Evolutionary conservation across 2,329 filamentous ascomycete species (phyloP), one percentile per base, ranked within the genome.

Genomic region (Talaromyces atroroseus): DNA sequence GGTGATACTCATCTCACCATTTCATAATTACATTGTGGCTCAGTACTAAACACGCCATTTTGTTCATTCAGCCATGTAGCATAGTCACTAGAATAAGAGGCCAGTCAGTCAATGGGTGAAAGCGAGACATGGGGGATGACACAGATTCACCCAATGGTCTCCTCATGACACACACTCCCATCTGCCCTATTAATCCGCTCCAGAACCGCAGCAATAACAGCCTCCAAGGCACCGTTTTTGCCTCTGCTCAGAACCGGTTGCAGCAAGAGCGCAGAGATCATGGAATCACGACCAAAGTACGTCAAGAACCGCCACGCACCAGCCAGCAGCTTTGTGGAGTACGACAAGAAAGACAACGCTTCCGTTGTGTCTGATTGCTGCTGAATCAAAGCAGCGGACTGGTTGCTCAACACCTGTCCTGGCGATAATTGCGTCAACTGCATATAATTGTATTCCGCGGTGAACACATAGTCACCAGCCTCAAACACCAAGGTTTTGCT

Each of bases 271-370:
- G 80, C 72, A 1, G 81, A 75, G 40, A 87, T 84, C 76, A 86
- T 83, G 59, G 79, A 83, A 63, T 88, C 84, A 11, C 84, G 78
- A 0, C 83, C 84, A 68, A 87, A 87, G 63, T 87, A 87, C 0
- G 84, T 87, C 46, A 87, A 67, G 61, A 86, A 87, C 1, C 83
- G 73, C 84, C 83, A 87, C 3, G 81, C 82, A 11, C 84, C 84
- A 1, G 85, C 84, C 2, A 85, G 72, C 0, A 87, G 72, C 61
- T 87, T 87, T 32, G 82, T 73, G 0, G 75, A 80, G 60, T 86
- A 87, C 0, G 84, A 86, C 3, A 87, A 71, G 67, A 87, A 87
- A 0, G 82, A 81, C 0, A 87, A 68, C 0, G 82, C 82, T 0
- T 73, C 74, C 0, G 78, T 76, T 53, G 82, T 74, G 40, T 75